A percentile compares a stretch with the other conserved stretches of the same genome.
Conservation (phyloP, 306 rosid species). For the Rosa rugosa region DNA sequence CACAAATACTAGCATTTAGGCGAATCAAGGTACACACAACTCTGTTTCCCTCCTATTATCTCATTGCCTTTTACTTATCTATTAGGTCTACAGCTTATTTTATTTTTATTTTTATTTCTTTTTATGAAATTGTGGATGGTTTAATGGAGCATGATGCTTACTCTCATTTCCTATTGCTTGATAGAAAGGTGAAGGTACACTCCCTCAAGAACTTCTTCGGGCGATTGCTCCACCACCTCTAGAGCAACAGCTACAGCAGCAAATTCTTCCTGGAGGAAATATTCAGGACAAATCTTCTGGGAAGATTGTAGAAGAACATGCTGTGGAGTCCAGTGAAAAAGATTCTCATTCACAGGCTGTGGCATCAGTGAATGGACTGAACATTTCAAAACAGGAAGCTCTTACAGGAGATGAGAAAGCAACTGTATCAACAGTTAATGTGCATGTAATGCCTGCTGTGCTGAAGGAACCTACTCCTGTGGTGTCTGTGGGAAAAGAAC, state of each 20-base stretch:
- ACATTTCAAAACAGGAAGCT: conserved; percentile 55
- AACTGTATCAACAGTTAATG: conserved; percentile 37
- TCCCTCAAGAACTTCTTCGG: conserved; percentile 91
- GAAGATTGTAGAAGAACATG: conserved; percentile 50
- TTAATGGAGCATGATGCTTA: conserved; percentile 28
- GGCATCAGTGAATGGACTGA: conserved; percentile 49
- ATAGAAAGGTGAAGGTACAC: conserved; percentile 90
- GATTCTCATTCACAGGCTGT: conserved; percentile 51
- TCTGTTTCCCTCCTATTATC: conserved; percentile 18
- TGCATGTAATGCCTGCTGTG: conserved; percentile 48
- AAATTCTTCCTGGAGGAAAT: conserved; percentile 50
- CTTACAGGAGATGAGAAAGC: conserved; percentile 61
- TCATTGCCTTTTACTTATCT: conserved; percentile 17
- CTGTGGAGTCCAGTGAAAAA: conserved; percentile 50
- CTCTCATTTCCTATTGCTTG: conserved; percentile 37
- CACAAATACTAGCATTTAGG: conserved; percentile 95
- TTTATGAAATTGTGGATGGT: not conserved
- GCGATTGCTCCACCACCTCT: conserved; percentile 91
- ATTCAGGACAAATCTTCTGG: conserved; percentile 61
- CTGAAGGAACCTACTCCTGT: conserved; percentile 53
- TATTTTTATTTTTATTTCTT: not conserved
- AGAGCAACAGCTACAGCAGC: conserved; percentile 69
- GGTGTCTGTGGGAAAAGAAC: conserved; percentile 65
- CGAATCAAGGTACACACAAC: conserved; percentile 73
- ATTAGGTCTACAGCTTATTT: conserved; percentile 9